phyloP scores from a whole-genome alignment of 805 yeast species.

The Yarrowia deformans region DNA sequence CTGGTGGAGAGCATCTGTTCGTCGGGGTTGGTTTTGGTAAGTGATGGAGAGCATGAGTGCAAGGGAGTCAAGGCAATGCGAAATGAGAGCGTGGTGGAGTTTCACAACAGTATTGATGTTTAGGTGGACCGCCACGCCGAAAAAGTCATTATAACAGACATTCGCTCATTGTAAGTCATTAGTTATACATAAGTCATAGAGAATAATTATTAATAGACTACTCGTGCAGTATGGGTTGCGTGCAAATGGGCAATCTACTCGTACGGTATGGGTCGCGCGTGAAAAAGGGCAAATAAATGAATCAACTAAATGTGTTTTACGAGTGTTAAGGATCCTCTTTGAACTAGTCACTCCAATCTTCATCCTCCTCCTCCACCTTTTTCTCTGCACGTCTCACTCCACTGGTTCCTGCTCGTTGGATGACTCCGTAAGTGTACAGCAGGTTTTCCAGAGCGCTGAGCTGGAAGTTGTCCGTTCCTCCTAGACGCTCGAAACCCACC shows the following conservation, averaged over 20 bases:
- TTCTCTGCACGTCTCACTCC: neutral
- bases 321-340: too few relatives aligned
- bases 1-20: slow-evolving; percentile 76
- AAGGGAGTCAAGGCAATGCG: slow-evolving; percentile 69
- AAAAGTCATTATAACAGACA: slow-evolving; percentile 24
- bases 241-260: too few relatives aligned
- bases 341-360: slow-evolving; percentile 23
- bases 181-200: slow-evolving; percentile 15
- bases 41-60: slow-evolving; percentile 48
- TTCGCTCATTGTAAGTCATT: slow-evolving; percentile 24
- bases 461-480: slow-evolving; percentile 57
- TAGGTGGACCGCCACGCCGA: slow-evolving; percentile 40
- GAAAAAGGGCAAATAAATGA: slow-evolving; percentile 13
- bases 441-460: slow-evolving; percentile 58
- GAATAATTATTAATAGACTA: slow-evolving; percentile 5
- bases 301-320: neutral
- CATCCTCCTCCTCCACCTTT: slow-evolving; percentile 10
- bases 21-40: slow-evolving; percentile 84
- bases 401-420: slow-evolving; percentile 19
- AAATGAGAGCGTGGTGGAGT: slow-evolving; percentile 67
- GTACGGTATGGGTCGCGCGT: too few relatives aligned
- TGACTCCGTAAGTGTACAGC: slow-evolving; percentile 8
- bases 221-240: too few relatives aligned
- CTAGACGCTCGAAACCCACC: slow-evolving; percentile 72
- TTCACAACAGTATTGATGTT: slow-evolving; percentile 66